A percentile compares a stretch with the other conserved stretches of the same genome.
Evolutionary conservation across 768 basidiomycete species (phyloP).

Genomic region (Termitomyces sp.): DNA sequence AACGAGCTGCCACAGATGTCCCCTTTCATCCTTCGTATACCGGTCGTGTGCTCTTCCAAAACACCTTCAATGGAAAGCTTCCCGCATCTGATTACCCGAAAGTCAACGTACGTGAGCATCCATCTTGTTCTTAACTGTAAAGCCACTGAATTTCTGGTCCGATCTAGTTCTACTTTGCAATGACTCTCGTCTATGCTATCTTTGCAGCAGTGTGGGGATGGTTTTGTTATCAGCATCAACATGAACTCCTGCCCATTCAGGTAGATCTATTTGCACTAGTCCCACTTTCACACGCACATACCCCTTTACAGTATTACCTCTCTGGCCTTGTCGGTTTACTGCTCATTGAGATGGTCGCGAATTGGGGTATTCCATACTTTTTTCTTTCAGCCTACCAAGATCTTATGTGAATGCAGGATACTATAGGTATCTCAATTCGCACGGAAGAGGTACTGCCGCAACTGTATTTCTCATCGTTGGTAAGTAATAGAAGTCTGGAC

Average conservation of each 20-base stretch:
- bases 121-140: neutral
- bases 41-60: conserved; percentile 80
- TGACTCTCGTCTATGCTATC: conserved; percentile 74
- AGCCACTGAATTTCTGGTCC: neutral
- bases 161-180: conserved; percentile 75
- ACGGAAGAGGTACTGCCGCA: conserved; percentile 66
- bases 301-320: conserved; percentile 67
- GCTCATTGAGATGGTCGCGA: conserved; percentile 91
- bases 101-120: conserved; percentile 63
- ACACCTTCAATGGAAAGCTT: conserved; percentile 82
- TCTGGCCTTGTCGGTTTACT: conserved; percentile 83
- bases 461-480: conserved; percentile 92
- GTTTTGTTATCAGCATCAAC: conserved; percentile 73
- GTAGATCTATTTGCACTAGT: conserved; percentile 27
- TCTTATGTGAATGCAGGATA: conserved; percentile 49
- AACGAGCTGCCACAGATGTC: conserved; percentile 42
- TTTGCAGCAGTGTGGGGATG: conserved; percentile 75
- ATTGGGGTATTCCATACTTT: conserved; percentile 56
- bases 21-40: conserved; percentile 71
- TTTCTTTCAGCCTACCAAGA: neutral
- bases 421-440: conserved; percentile 91
- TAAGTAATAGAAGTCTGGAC: conserved; percentile 26
- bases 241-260: conserved; percentile 86
- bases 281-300: neutral
- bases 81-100: conserved; percentile 96